Conservation (phyloP, 768 basidiomycete genomes). For the Polyporus arcularius region DNA sequence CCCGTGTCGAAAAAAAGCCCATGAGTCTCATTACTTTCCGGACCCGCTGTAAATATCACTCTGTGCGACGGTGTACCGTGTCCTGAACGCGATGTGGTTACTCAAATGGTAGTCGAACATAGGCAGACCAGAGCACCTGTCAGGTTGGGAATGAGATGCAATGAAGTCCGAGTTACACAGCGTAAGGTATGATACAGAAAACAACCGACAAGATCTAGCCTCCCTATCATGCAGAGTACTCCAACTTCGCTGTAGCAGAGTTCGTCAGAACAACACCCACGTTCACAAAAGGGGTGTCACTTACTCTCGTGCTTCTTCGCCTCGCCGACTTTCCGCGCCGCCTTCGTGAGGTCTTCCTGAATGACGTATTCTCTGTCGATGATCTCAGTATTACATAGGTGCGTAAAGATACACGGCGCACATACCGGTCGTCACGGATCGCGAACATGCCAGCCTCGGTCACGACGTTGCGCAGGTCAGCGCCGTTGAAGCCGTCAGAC, state of each 20-base stretch:
- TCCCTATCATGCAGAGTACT: conserved; percentile 43
- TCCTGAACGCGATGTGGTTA: no score
- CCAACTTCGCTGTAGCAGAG: conserved; percentile 39
- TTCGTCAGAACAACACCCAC: not conserved
- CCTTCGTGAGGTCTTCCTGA: conserved; percentile 96
- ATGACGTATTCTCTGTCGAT: conserved; percentile 74
- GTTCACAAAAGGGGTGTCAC: conserved; percentile 31
- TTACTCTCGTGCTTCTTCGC: conserved; percentile 97
- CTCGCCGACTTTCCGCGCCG: conserved; percentile 91
- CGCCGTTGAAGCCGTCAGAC: conserved; percentile 93
- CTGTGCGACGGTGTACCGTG: no score
- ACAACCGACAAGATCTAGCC: not conserved
- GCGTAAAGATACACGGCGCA: not conserved
- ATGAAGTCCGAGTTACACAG: conserved; percentile 13
- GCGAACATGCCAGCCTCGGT: conserved; percentile 99
- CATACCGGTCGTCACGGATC: conserved; percentile 89
- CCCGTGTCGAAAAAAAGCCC: no score
- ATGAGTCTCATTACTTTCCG: no score
- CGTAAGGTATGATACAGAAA: conserved; percentile 14
- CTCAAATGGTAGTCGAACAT: no score
- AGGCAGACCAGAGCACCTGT: no score
- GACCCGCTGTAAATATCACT: no score
- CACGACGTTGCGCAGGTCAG: conserved; percentile 92
- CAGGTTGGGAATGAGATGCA: not conserved
- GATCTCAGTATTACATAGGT: not conserved